Evolutionary conservation across 352 stramenopile species (phyloP).

Genomic region (Phytophthora pini): DNA sequence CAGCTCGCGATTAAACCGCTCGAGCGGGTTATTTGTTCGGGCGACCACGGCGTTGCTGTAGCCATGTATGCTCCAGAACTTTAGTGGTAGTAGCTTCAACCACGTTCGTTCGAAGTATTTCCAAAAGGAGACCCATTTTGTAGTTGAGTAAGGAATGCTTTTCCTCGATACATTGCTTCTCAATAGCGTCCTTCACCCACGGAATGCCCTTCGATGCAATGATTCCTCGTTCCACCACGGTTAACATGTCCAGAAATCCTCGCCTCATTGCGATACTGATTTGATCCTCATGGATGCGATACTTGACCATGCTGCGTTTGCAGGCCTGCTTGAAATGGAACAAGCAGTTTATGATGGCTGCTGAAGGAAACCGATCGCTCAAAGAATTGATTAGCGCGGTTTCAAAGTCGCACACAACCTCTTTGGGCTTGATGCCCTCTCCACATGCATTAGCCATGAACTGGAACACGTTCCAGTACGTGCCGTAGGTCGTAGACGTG

Average conservation of each 20-base stretch:
- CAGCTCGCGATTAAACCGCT: constrained; percentile 12
- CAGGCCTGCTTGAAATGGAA: constrained; percentile 14
- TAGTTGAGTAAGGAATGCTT: constrained; percentile 3
- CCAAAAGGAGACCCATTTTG: constrained; percentile 1
- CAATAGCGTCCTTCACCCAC: constrained; percentile 4
- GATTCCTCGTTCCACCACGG: neutral
- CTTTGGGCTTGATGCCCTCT: constrained; percentile 5
- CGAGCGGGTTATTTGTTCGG: constrained; percentile 11
- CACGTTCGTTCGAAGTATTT: constrained; percentile 14
- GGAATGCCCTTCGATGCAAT: constrained; percentile 2
- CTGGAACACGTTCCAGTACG: constrained; percentile 16
- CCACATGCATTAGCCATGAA: constrained; percentile 7
- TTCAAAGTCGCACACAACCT: constrained; percentile 12
- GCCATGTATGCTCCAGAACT: constrained; percentile 7
- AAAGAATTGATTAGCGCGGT: neutral
- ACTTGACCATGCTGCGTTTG: constrained; percentile 12
- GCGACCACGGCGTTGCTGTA: neutral
- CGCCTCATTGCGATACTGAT: constrained; percentile 8
- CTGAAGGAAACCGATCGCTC: constrained; percentile 7
- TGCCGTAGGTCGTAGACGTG: constrained; percentile 5
- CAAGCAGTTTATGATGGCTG: neutral
- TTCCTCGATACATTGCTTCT: constrained; percentile 2
- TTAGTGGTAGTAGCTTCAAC: constrained; percentile 5
- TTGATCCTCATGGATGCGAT: constrained; percentile 7
- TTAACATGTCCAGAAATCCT: constrained; percentile 2